Evolutionary conservation across 2,329 filamentous ascomycete genomes (phyloP), one percentile per base, ranked within the genome.

Genomic region (Aquanectria penicillioides): DNA sequence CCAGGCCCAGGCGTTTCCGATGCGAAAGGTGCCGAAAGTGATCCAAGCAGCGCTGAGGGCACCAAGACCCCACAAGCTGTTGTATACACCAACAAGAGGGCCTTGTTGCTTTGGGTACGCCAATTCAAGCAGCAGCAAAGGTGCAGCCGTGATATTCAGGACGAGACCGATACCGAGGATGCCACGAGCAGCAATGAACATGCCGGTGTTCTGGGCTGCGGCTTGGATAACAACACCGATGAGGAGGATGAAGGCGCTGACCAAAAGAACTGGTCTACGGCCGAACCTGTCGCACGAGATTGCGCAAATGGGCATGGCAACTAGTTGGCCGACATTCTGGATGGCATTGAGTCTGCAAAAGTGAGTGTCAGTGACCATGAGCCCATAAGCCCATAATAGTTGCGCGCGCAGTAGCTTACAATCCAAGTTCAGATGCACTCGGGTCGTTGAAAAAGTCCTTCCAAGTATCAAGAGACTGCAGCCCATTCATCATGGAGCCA

Each of bases 141-240:
- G 62, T 3, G 62, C 62, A 3, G 62, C 33, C 0, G 63, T 65
- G 22, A 63, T 61, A 1, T 63, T 63, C 3, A 65, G 52, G 5
- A 55, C 59, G 1, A 65, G 52, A 1, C 63, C 63, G n/a, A 65
- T 23, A 9, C 63, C 62, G 3, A 65, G 49, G 48, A 65, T 33
- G 3, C 74, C 59, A 66, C 83, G 81, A n/a, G 79, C 78, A 6
- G 68, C 60, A 52, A 73, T 74, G 67, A 72, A 76, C n/a, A 51
- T 51, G 34, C 33, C 48, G n/a, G 22, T 41, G 11, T 52, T 52
- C 28, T 52, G 37, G 2, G 48, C 48, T 23, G 48, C 25, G 4
- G 26, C 37, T 10, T 43, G 37, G 6, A 52, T 26, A 11, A 17
- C 36, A 2, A 40, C 36, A 7, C 48, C 48, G n/a, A 51, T 33